phyloP scores from a whole-genome alignment of 495 filamentous ascomycete genomes.

The Annulohypoxylon nitens region DNA sequence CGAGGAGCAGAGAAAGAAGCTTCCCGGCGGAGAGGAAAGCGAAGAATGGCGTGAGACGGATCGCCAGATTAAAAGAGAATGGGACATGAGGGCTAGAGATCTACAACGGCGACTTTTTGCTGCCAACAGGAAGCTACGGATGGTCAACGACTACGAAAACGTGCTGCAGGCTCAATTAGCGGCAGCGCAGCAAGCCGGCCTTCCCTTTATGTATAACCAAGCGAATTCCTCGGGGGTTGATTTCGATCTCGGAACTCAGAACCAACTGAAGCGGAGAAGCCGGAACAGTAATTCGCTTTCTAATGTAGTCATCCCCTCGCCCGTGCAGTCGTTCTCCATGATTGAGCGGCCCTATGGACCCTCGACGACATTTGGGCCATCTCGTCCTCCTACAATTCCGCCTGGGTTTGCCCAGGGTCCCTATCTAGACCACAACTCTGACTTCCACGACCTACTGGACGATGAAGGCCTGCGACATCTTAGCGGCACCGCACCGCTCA shows the following conservation, averaged over 20 bases:
- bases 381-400: conserved; percentile 57
- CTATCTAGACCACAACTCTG: conserved; percentile 63
- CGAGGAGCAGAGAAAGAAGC: conserved; percentile 65
- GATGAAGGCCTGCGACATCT: conserved; percentile 61
- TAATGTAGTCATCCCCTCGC: conserved; percentile 57
- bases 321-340: conserved; percentile 56
- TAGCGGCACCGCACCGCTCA: conserved; percentile 77
- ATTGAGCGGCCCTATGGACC: conserved; percentile 52
- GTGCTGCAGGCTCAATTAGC: conserved; percentile 50
- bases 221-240: conserved; percentile 62
- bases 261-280: conserved; percentile 65
- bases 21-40: conserved; percentile 67
- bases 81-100: conserved; percentile 60
- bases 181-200: conserved; percentile 48
- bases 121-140: conserved; percentile 53
- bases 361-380: conserved; percentile 54
- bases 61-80: conserved; percentile 56
- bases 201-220: conserved; percentile 57
- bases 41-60: conserved; percentile 65
- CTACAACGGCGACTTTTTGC: conserved; percentile 56
- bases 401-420: conserved; percentile 65
- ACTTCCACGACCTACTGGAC: conserved; percentile 55
- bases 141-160: conserved; percentile 58
- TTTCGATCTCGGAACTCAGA: conserved; percentile 62
- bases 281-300: conserved; percentile 70